Evolutionary conservation across 2,329 filamentous ascomycete species (phyloP).

Genomic region (Colletotrichum chrysophilum): DNA sequence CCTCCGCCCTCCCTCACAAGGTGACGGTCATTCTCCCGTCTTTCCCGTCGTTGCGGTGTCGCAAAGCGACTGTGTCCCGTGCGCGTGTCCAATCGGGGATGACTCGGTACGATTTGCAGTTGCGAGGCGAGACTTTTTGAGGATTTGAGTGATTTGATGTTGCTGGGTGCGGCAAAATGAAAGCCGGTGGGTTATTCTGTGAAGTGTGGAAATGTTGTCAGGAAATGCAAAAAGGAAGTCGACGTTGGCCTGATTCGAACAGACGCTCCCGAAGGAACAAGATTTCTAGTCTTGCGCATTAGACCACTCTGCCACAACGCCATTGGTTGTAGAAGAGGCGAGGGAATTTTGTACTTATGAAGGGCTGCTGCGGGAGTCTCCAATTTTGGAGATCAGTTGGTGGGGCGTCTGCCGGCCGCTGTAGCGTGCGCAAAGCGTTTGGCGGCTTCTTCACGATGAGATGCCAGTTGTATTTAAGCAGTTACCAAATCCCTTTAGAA

Average conservation of each 20-base stretch:
- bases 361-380: not conserved
- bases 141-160: not conserved
- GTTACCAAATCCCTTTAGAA: not conserved
- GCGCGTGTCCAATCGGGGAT: not conserved
- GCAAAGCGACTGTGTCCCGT: not conserved
- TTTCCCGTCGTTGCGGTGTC: not conserved
- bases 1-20: not conserved
- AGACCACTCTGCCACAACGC: slow-evolving; percentile 17
- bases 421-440: not conserved
- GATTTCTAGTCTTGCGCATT: slow-evolving; percentile 19
- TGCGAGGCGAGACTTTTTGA: not conserved
- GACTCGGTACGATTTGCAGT: not conserved
- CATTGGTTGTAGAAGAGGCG: not conserved
- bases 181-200: not conserved
- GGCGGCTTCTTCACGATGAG: too few relatives aligned
- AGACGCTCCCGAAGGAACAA: slow-evolving; percentile 17
- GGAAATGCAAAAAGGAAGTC: not conserved
- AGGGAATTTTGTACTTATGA: accelerated
- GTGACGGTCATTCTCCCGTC: not conserved
- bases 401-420: accelerated
- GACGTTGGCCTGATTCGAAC: slow-evolving; percentile 17
- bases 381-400: not conserved
- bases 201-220: not conserved
- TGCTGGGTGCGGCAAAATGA: not conserved
- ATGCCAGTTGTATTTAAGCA: not conserved